These are phyloP conservation scores for Schwanniomyces occidentalis DNA, from an alignment of 805 yeast species.

Conservation along the genomic window DNA sequence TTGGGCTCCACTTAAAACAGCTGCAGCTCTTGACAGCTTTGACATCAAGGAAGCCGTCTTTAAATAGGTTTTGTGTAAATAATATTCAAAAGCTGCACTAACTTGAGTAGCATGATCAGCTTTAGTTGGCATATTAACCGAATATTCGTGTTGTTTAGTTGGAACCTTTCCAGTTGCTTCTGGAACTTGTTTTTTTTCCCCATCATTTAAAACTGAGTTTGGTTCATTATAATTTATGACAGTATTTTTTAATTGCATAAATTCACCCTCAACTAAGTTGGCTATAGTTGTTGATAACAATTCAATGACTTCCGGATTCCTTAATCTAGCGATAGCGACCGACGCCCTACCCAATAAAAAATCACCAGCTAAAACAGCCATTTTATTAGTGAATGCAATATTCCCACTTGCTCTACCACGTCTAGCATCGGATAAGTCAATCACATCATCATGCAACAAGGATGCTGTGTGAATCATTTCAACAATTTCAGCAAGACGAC, in stretches of 20 bases:
- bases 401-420: constrained; percentile 92
- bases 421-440: constrained; percentile 84
- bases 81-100: constrained; percentile 93
- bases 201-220: constrained; percentile 48
- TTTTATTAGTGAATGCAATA: constrained; percentile 90
- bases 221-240: constrained; percentile 55
- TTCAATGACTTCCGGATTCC: constrained; percentile 98
- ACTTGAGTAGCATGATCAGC: constrained; percentile 65
- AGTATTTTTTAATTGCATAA: constrained; percentile 96
- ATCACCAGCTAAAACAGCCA: constrained; percentile 98
- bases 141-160: constrained; percentile 57
- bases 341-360: constrained; percentile 94
- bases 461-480: constrained; percentile 99
- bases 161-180: constrained; percentile 64
- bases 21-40: constrained; percentile 89
- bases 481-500: constrained; percentile 94
- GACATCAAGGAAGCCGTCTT: constrained; percentile 95
- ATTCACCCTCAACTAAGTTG: constrained; percentile 96
- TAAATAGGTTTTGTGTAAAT: constrained; percentile 90
- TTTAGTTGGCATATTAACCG: constrained; percentile 39
- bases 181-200: constrained; percentile 49
- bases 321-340: constrained; percentile 85
- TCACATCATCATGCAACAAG: constrained; percentile 93
- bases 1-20: constrained; percentile 84
- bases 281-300: constrained; percentile 94